Conservation (phyloP, 1,284 basidiomycete genomes). For the Ceratobasidium papillatum region DNA sequence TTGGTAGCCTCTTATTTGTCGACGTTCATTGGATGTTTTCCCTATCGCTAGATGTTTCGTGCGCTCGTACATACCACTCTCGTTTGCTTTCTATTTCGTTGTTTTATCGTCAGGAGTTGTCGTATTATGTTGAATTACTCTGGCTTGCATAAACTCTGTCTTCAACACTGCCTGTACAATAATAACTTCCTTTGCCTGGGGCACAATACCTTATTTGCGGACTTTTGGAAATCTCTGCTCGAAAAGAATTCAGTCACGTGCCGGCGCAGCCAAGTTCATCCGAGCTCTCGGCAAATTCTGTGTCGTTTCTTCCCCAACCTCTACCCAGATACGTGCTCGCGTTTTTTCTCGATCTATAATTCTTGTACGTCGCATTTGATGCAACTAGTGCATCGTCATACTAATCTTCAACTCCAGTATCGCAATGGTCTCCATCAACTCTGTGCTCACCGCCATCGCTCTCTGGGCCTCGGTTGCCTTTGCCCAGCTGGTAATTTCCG, state of each 20-base stretch:
- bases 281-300: no score
- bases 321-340: neutral
- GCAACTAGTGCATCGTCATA: no score
- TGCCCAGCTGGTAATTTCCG: conserved; percentile 33
- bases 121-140: conserved; percentile 41
- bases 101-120: conserved; percentile 33
- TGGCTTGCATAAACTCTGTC: conserved; percentile 37
- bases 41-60: conserved; percentile 19
- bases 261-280: no score
- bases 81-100: conserved; percentile 36
- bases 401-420: neutral
- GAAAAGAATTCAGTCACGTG: neutral
- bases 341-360: neutral
- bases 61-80: conserved; percentile 36
- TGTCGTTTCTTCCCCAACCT: neutral
- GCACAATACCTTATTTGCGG: conserved; percentile 32
- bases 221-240: neutral
- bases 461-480: conserved; percentile 12
- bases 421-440: conserved; percentile 12
- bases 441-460: conserved; percentile 1
- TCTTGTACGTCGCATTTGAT: neutral
- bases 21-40: conserved; percentile 9
- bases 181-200: conserved; percentile 39
- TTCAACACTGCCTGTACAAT: conserved; percentile 38
- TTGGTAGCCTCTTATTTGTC: conserved; percentile 28